Evolutionary conservation across 768 basidiomycete species (phyloP), one percentile per base, ranked within the genome.

Genomic region (Cystofilobasidium ferigula): DNA sequence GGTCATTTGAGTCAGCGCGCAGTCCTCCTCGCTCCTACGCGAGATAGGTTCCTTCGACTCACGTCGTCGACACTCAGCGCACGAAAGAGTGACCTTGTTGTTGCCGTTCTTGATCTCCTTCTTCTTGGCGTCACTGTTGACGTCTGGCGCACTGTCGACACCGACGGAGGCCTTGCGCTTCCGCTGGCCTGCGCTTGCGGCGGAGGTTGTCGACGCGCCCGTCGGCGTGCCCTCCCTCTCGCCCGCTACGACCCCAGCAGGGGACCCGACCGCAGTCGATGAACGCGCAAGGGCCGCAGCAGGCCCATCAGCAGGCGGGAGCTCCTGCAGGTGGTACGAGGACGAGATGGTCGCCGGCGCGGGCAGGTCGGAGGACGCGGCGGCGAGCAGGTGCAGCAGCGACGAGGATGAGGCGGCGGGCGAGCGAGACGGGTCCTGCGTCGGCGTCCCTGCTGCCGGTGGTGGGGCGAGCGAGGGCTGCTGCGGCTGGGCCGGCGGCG

Each of bases 111-210:
- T 54, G 51, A 54, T 18, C 30, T 30, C 51, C 51, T 54, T 54
- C 24, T 53, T 53, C 28, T n/a, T 6, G 54, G 42, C 56, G 24
- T 28, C 22, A 18, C 38, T 22, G 32, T 35, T 2, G 54, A 16
- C 35, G 20, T 45, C 42, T 18, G 28, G 16, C 28, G 57, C 45
- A 13, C 12, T 5, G 20, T 24, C 18, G 18, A 35, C 16, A 34
- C n/a, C 36, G 56, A 47, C 2, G 43, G n/a, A 40, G 1, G 63
- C 63, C 63, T 58, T 64, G 43, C 58, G 48, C 56, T 64, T 58
- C 40, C 35, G 45, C n/a, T n/a, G n/a, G n/a, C n/a, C n/a, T n/a
- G n/a, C n/a, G n/a, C n/a, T n/a, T n/a, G 22, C 57, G n/a, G 26
- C 53, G 14, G 47, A 8, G 0, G 20, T 20, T 0, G 36, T 26